Evolutionary conservation across 2,329 filamentous ascomycete species (phyloP).

Genomic region (Pseudomassariella vexata): DNA sequence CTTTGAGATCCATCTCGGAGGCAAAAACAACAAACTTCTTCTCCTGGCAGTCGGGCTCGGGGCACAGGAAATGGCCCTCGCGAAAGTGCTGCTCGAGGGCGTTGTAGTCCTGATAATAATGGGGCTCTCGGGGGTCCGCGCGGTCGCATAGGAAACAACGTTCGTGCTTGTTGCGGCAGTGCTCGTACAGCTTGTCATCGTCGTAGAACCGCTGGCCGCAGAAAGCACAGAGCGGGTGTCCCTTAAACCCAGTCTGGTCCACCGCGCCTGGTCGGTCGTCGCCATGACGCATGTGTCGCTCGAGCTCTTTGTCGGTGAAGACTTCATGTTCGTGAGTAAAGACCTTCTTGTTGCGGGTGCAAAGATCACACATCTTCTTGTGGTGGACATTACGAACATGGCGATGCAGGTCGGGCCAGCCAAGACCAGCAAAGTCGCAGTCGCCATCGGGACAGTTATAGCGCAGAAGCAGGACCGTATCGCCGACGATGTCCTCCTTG

Average conservation of each 20-base stretch:
- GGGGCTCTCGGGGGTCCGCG: constrained; percentile 61
- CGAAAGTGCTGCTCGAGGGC: constrained; percentile 81
- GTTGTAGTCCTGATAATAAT: constrained; percentile 89
- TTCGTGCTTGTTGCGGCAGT: constrained; percentile 92
- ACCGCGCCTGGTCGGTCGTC: constrained; percentile 85
- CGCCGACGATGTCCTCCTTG: constrained; percentile 81
- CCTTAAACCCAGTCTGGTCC: constrained; percentile 93
- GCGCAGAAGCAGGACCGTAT: constrained; percentile 78
- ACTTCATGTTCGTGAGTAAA: constrained; percentile 97
- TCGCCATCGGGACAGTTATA: constrained; percentile 89
- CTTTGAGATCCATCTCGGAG: constrained; percentile 90
- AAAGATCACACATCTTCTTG: constrained; percentile 53
- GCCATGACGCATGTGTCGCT: constrained; percentile 82
- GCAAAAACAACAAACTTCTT: constrained; percentile 98
- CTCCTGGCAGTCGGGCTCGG: constrained; percentile 81
- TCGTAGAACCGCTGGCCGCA: constrained; percentile 91
- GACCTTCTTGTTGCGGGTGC: constrained; percentile 87
- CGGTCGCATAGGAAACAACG: constrained; percentile 92
- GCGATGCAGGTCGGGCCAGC: constrained; percentile 71
- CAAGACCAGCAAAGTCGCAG: constrained; percentile 66
- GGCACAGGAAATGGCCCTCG: constrained; percentile 80
- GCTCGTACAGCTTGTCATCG: constrained; percentile 87
- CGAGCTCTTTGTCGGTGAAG: constrained; percentile 74
- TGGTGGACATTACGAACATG: constrained; percentile 79
- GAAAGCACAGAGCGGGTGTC: constrained; percentile 91